Evolutionary conservation across 164 flowering plant species (phyloP).

Genomic region (Brasenia schreberi): DNA sequence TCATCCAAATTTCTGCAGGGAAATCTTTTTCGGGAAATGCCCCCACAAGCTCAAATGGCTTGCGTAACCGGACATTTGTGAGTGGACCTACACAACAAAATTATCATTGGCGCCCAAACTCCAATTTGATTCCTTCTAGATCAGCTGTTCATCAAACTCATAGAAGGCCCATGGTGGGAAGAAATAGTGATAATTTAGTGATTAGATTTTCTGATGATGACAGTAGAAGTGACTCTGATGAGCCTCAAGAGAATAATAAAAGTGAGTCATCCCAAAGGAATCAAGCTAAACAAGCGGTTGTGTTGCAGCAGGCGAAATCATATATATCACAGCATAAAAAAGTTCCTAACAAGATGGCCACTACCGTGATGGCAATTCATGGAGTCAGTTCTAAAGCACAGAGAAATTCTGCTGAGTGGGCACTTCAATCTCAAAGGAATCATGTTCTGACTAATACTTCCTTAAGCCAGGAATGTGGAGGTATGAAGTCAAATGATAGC

Average conservation of each 20-base stretch:
- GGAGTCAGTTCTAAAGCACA: slow-evolving; percentile 20
- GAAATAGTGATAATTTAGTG: slow-evolving; percentile 33
- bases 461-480: slow-evolving; percentile 21
- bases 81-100: slow-evolving; percentile 8
- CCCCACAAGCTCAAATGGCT: background rate
- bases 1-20: slow-evolving; percentile 13
- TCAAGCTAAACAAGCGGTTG: background rate
- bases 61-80: background rate
- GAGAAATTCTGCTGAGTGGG: slow-evolving; percentile 18
- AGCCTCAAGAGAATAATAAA: slow-evolving; percentile 9
- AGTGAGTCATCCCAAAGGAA: background rate
- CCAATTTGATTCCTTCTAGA: slow-evolving; percentile 17
- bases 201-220: slow-evolving; percentile 80
- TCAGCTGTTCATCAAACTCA: slow-evolving; percentile 9
- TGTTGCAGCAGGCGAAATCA: background rate
- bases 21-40: slow-evolving; percentile 6
- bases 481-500: slow-evolving; percentile 14
- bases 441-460: slow-evolving; percentile 13
- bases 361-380: slow-evolving; percentile 21
- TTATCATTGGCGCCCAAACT: slow-evolving; percentile 16
- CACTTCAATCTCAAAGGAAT: slow-evolving; percentile 14
- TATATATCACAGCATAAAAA: background rate
- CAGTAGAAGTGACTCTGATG: slow-evolving; percentile 57
- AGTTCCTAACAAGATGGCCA: background rate
- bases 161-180: slow-evolving; percentile 16